Evolutionary conservation across 495 filamentous ascomycete genomes (phyloP).

Genomic region (Penicillium waksmanii): DNA sequence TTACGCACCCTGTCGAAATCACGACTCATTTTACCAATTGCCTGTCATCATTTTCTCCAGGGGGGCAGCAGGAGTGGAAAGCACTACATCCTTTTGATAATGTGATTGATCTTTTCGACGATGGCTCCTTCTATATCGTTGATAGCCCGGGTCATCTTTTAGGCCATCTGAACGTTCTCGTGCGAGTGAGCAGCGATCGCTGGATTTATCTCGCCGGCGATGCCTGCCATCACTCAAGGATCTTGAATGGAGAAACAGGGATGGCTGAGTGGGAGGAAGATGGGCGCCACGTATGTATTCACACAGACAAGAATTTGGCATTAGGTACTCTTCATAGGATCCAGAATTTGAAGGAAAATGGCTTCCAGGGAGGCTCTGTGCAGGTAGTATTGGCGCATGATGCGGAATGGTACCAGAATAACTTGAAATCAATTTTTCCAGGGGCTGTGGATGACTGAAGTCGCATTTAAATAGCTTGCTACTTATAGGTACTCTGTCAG

Average conservation of each 20-base stretch:
- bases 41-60: no score
- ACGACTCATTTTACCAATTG: no score
- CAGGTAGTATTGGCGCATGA: constrained; percentile 18
- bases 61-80: no score
- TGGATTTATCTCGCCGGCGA: constrained; percentile 48
- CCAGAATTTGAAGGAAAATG: constrained; percentile 11
- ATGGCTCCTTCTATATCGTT: constrained; percentile 41
- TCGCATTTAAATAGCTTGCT: no score
- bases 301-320: constrained; percentile 25
- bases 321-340: constrained; percentile 8
- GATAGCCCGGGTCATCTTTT: constrained; percentile 49
- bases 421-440: no score
- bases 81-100: no score
- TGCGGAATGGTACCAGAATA: constrained; percentile 2
- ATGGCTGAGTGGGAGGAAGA: constrained; percentile 47
- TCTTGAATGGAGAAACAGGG: constrained; percentile 39
- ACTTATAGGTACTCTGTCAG: no score
- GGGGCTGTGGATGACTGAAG: no score
- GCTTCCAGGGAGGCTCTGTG: not conserved
- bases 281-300: constrained; percentile 40
- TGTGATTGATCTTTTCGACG: constrained; percentile 39
- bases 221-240: constrained; percentile 48
- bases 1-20: no score
- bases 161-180: constrained; percentile 50
- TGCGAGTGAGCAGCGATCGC: constrained; percentile 18